Conservation (phyloP, 169 alveolate species). For the Nephromyces sp. region DNA sequence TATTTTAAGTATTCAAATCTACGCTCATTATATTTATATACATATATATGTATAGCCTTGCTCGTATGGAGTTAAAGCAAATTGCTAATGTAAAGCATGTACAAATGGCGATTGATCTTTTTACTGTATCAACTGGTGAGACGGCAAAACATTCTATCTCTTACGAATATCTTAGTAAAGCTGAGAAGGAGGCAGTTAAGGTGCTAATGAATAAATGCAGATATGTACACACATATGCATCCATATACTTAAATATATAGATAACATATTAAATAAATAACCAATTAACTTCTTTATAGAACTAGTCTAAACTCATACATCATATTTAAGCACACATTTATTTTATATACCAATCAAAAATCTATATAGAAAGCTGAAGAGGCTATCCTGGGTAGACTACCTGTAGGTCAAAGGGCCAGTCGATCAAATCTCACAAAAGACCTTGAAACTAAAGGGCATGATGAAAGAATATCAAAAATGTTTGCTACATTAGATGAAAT, state of each 20-base stretch:
- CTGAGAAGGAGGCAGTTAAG: conserved; percentile 59
- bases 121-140: conserved; percentile 77
- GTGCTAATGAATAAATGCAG: background rate
- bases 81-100: conserved; percentile 73
- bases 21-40: background rate
- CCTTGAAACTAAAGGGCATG: conserved; percentile 56
- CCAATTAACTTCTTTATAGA: background rate
- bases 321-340: too few relatives aligned
- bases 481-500: conserved; percentile 8
- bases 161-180: conserved; percentile 59
- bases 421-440: conserved; percentile 58
- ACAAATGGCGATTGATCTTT: conserved; percentile 76
- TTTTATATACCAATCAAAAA: too few relatives aligned
- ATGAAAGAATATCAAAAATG: conserved; percentile 48
- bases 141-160: conserved; percentile 63
- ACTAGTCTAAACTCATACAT: background rate
- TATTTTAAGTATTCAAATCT: too few relatives aligned
- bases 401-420: conserved; percentile 63
- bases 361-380: conserved; percentile 60
- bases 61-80: conserved; percentile 75
- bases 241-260: background rate
- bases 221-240: background rate
- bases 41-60: conserved; percentile 50
- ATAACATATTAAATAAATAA: background rate
- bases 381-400: conserved; percentile 56